Conservation (phyloP, 371 early-diverging fungal species). For the Mucor lusitanicus region DNA sequence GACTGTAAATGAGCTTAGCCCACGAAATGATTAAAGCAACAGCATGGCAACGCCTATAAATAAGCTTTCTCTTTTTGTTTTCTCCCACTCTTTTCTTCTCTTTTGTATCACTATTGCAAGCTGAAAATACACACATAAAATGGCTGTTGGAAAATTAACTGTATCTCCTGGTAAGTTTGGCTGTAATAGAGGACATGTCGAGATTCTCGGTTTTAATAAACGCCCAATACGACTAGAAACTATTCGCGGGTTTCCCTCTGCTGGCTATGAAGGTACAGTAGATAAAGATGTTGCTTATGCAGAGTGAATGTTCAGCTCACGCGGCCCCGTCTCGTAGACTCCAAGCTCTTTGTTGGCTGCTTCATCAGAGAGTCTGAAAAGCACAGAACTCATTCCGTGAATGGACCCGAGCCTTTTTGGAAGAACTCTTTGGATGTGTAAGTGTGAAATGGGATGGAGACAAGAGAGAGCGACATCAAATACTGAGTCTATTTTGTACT, state of each 20-base stretch:
- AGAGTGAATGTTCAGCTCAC: neutral
- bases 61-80: neutral
- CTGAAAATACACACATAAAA: neutral
- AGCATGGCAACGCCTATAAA: neutral
- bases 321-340: conserved; percentile 3
- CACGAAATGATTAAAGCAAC: neutral
- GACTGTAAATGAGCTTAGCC: conserved; percentile 1
- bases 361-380: conserved; percentile 25
- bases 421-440: conserved; percentile 23
- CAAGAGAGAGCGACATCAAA: neutral
- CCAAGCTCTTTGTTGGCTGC: conserved; percentile 24
- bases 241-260: conserved; percentile 15
- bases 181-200: neutral
- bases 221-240: conserved; percentile 11
- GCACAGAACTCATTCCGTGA: conserved; percentile 25
- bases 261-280: conserved; percentile 13
- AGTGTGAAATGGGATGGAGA: neutral
- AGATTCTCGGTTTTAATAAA: neutral
- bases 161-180: conserved; percentile 22
- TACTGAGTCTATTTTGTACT: neutral
- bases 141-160: conserved; percentile 28
- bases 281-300: neutral
- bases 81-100: neutral
- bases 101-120: neutral
- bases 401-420: conserved; percentile 18